Evolutionary conservation across 1,139 yeast genomes (phyloP).

Genomic region (Pichia sp.): DNA sequence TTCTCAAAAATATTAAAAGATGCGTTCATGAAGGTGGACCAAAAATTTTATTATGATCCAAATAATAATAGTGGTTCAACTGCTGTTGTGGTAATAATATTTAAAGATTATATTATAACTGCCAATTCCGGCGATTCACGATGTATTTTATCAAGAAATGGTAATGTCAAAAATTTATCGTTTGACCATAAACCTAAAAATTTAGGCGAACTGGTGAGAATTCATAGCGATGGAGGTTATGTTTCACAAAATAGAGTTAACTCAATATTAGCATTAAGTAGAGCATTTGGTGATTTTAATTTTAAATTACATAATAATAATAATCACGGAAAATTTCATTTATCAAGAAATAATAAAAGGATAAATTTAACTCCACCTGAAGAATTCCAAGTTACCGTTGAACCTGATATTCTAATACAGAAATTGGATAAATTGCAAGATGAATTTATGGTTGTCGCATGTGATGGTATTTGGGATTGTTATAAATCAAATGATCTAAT

Average conservation of each 20-base stretch:
- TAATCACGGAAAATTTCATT: conserved; percentile 25
- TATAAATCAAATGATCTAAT: conserved; percentile 54
- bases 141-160: conserved; percentile 49
- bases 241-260: conserved; percentile 65
- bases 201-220: conserved; percentile 66
- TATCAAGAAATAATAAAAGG: conserved; percentile 29
- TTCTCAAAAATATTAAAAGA: conserved; percentile 40
- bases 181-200: conserved; percentile 74
- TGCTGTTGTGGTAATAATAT: conserved; percentile 50
- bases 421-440: conserved; percentile 34
- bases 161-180: conserved; percentile 54
- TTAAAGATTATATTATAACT: conserved; percentile 47
- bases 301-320: conserved; percentile 41
- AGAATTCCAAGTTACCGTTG: conserved; percentile 53
- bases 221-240: conserved; percentile 69
- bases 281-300: conserved; percentile 74
- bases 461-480: conserved; percentile 82
- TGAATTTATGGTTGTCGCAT: conserved; percentile 62
- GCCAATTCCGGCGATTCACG: conserved; percentile 77
- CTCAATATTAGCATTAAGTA: conserved; percentile 63
- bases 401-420: conserved; percentile 62
- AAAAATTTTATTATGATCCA: conserved; percentile 39
- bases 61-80: conserved; percentile 62
- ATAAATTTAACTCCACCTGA: conserved; percentile 33
- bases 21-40: conserved; percentile 53